Evolutionary conservation across 2,329 filamentous ascomycete genomes (phyloP).

Genomic region (Akanthomyces uredinophilus): DNA sequence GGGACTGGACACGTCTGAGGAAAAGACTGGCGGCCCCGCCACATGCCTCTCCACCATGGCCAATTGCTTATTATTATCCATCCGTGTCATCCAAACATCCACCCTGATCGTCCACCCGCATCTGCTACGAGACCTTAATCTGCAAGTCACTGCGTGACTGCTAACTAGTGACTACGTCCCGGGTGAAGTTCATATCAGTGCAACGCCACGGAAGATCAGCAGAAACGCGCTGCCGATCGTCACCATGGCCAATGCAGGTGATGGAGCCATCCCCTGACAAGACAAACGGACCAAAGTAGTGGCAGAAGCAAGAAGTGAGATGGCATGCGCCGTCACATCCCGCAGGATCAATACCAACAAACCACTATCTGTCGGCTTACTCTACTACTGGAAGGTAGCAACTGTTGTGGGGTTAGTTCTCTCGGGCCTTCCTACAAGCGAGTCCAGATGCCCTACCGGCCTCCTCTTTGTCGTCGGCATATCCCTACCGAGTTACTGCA

Average conservation of each 20-base stretch:
- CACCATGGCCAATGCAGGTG: not conserved
- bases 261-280: not conserved
- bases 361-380: not conserved
- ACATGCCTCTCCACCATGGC: not conserved
- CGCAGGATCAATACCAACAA: not conserved
- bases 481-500: not conserved
- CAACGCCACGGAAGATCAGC: not conserved
- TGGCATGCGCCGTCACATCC: not conserved
- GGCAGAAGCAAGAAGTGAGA: not conserved
- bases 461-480: not conserved
- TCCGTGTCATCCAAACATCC: too few species aligned
- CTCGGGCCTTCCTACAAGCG: not conserved
- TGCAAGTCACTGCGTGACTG: not conserved
- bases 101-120: not conserved
- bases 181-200: not conserved
- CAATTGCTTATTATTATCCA: not conserved
- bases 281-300: not conserved
- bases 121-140: not conserved
- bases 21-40: not conserved
- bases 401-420: conserved; percentile 2
- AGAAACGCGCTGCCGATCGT: not conserved
- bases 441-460: not conserved
- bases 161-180: too few species aligned
- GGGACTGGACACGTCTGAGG: not conserved
- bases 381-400: conserved; percentile 11